Base-by-base conservation (phyloP, 768 basidiomycete genomes). In the Boletellus emodensis region DNA sequence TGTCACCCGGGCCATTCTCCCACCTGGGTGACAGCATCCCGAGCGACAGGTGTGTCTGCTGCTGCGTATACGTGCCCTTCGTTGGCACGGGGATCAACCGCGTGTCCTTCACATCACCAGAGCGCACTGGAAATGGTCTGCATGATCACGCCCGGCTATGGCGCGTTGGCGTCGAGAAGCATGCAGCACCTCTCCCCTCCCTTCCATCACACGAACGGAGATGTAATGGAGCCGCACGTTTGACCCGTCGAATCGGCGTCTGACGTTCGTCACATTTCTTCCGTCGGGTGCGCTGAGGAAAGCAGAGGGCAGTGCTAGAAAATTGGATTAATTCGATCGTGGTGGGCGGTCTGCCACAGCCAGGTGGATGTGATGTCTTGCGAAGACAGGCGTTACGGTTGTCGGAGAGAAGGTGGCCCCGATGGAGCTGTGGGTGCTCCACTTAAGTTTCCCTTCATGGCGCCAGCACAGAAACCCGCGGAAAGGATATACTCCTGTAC, bases 21-120 rank as follows among this genome's bases (percentile, higher is more conserved):
- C 6, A 40, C 38, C 41, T 4, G 28, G 28, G 49, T 65, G 54
- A 59, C 65, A 67, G 60, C 64, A 67, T 67, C 57, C 64, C 62
- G 65, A 40, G 34, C 20, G 52, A 54, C 28, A 42, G 48, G 45
- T 48, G 35, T 46, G 38, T 51, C 52, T 44, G 39, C 22, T 30
- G 46, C 45, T 26, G 24, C 44, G 56, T 46, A 44, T 46, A 52
- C 58, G 44, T 43, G 58, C 34, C 53, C 58, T 20, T 20, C 20
- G 20, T 20, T 20, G 20, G 20, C 20, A 20, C 20, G 20, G 20
- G 20, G 20, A 20, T 20, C 20, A 20, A 3, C 20, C 20, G 20
- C 20, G 20, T 20, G 20, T 20, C 20, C 20, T 60, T 56, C 50
- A 58, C 53, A 44, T 52, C 45, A 43, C 50, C 61, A 20, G 55